These are phyloP conservation scores for Leccinum boreale DNA, from an alignment of 768 basidiomycete species.

Conservation along the genomic window DNA sequence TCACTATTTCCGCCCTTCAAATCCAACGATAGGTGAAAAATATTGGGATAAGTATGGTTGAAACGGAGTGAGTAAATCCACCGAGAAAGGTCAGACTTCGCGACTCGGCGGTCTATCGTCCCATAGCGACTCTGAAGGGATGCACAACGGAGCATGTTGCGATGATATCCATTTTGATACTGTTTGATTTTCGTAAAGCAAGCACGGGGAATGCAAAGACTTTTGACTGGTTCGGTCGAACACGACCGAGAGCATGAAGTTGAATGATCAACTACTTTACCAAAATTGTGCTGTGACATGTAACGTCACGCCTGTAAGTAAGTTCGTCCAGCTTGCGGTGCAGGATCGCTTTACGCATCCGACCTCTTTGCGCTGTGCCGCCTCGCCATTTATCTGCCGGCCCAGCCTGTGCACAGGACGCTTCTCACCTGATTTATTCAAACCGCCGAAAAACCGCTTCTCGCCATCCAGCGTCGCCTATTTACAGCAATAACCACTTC, in stretches of 20 bases:
- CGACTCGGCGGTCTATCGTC: neutral
- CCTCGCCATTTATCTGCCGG: slow-evolving; percentile 8
- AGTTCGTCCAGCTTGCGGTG: slow-evolving; percentile 30
- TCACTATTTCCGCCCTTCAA: neutral
- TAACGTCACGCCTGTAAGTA: slow-evolving; percentile 38
- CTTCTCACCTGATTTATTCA: slow-evolving; percentile 12
- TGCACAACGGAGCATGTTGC: neutral
- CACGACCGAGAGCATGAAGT: slow-evolving; percentile 13
- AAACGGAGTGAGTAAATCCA: neutral
- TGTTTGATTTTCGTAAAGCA: neutral
- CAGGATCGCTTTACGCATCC: slow-evolving; percentile 26
- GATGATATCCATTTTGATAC: no score
- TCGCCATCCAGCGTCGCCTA: slow-evolving; percentile 2
- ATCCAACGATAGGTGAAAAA: neutral
- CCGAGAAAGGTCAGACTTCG: neutral
- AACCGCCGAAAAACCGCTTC: slow-evolving; percentile 6
- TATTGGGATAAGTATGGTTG: neutral
- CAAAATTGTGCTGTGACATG: slow-evolving; percentile 31
- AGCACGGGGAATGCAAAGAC: neutral
- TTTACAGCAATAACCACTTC: slow-evolving; percentile 16
- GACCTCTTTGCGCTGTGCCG: slow-evolving; percentile 14
- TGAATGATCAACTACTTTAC: slow-evolving; percentile 32
- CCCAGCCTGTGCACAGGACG: slow-evolving; percentile 4
- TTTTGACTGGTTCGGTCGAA: slow-evolving; percentile 6
- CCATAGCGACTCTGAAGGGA: neutral